phyloP scores from a whole-genome alignment of 1,284 basidiomycete genomes.

The Entoloma clypeatum region DNA sequence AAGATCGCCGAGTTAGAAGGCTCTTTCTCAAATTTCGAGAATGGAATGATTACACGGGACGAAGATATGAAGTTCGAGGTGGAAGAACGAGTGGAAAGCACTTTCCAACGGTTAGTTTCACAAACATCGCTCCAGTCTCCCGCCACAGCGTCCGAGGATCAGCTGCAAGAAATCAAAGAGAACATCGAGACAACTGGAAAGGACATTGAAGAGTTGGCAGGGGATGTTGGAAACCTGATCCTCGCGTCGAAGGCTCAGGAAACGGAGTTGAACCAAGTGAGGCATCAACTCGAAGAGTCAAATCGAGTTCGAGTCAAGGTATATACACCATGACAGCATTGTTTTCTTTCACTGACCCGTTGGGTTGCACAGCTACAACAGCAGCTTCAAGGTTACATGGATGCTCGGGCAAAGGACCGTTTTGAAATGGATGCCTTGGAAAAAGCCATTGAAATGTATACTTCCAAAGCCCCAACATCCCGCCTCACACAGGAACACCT shows the following conservation, averaged over 20 bases:
- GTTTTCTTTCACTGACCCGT: conserved; percentile 1
- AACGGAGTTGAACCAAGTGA: conserved; percentile 25
- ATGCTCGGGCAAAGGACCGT: conserved; percentile 22
- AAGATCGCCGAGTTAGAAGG: conserved; percentile 36
- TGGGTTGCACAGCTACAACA: conserved; percentile 26
- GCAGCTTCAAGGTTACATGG: conserved; percentile 22
- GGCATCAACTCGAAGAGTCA: conserved; percentile 28
- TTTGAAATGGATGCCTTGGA: conserved; percentile 38
- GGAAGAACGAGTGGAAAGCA: conserved; percentile 34
- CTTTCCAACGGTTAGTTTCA: conserved; percentile 33
- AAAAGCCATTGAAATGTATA: conserved; percentile 37
- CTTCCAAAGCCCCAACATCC: conserved; percentile 28
- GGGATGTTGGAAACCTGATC: conserved; percentile 36
- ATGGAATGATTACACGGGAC: conserved; percentile 40
- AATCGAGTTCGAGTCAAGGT: conserved; percentile 25
- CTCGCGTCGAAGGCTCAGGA: conserved; percentile 26
- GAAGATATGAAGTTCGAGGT: conserved; percentile 34
- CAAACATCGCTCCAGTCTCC: no score
- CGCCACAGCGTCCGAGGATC: conserved; percentile 13
- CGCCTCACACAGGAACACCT: conserved; percentile 39
- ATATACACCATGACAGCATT: neutral
- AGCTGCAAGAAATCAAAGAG: conserved; percentile 15
- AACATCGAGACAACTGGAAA: conserved; percentile 26
- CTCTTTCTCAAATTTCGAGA: conserved; percentile 38
- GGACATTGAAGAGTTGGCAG: conserved; percentile 37